phyloP scores from a whole-genome alignment of 2,329 filamentous ascomycete species.

The Scortechinia acanthostroma region DNA sequence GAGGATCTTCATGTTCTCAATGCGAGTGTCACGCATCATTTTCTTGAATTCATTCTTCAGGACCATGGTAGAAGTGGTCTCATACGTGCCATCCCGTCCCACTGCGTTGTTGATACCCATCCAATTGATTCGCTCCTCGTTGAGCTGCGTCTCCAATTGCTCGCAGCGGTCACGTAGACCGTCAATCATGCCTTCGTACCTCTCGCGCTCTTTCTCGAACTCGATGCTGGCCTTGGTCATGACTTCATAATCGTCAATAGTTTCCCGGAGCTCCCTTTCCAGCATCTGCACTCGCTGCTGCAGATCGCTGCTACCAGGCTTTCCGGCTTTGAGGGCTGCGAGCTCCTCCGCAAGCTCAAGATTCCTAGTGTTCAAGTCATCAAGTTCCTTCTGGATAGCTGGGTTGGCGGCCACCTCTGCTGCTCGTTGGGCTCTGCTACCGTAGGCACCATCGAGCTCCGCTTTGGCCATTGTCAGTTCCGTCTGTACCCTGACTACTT shows the following conservation, averaged over 20 bases:
- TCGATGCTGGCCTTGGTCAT: conserved; percentile 66
- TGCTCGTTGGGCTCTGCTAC: conserved; percentile 52
- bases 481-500: conserved; percentile 51
- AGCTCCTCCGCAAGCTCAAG: conserved; percentile 34
- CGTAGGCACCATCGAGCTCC: conserved; percentile 55
- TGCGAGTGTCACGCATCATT: conserved; percentile 70
- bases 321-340: conserved; percentile 21
- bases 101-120: conserved; percentile 36
- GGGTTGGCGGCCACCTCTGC: conserved; percentile 56
- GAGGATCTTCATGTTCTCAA: conserved; percentile 56
- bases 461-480: conserved; percentile 53
- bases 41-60: conserved; percentile 72
- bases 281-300: conserved; percentile 42
- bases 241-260: conserved; percentile 63
- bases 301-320: conserved; percentile 16
- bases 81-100: not conserved
- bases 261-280: conserved; percentile 59
- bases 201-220: conserved; percentile 64
- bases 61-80: conserved; percentile 54
- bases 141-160: conserved; percentile 52
- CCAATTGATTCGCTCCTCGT: conserved; percentile 61
- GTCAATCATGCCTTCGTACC: conserved; percentile 57
- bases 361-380: conserved; percentile 40
- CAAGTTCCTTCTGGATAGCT: conserved; percentile 49
- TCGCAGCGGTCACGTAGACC: conserved; percentile 57